A percentile compares a stretch with the other conserved stretches of the same genome.
phyloP scores from a whole-genome alignment of 2,329 filamentous ascomycete genomes.

The Hypocrella siamensis region DNA sequence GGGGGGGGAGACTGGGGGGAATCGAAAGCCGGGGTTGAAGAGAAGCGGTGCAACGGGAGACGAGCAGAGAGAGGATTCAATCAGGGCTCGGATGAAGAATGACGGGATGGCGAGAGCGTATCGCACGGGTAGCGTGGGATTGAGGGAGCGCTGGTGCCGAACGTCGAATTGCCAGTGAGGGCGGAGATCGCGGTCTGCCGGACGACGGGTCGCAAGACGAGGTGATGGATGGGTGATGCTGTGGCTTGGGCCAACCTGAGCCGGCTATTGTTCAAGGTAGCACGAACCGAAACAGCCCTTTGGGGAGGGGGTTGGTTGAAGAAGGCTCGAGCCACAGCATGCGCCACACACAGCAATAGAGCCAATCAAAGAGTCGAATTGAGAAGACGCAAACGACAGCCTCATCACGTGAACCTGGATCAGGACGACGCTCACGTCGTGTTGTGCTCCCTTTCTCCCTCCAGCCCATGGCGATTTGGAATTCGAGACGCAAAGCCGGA shows the following conservation, averaged over 20 bases:
- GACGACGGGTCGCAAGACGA: neutral
- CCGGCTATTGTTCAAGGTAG: neutral
- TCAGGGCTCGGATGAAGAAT: too few relatives aligned
- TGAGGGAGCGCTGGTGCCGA: too few relatives aligned
- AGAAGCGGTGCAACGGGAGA: neutral
- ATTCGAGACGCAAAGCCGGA: neutral
- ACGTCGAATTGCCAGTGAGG: too few relatives aligned
- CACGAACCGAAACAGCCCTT: too few relatives aligned
- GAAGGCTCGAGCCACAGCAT: constrained; percentile 1
- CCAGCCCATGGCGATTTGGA: too few relatives aligned
- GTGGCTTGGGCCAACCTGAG: neutral
- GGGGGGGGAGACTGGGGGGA: neutral
- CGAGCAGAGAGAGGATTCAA: neutral
- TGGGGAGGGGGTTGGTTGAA: neutral
- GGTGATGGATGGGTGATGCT: neutral
- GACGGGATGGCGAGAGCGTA: too few relatives aligned
- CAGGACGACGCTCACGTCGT: too few relatives aligned
- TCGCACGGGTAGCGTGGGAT: too few relatives aligned
- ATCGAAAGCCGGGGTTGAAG: neutral
- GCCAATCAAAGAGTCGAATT: constrained; percentile 3
- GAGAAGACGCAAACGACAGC: neutral
- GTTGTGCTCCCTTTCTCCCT: too few relatives aligned
- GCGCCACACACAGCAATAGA: constrained; percentile 1
- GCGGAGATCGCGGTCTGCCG: neutral
- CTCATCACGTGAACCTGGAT: constrained; percentile 3